phyloP scores from a whole-genome alignment of 148 eudicot genomes.

The Polygonum maritimum region DNA sequence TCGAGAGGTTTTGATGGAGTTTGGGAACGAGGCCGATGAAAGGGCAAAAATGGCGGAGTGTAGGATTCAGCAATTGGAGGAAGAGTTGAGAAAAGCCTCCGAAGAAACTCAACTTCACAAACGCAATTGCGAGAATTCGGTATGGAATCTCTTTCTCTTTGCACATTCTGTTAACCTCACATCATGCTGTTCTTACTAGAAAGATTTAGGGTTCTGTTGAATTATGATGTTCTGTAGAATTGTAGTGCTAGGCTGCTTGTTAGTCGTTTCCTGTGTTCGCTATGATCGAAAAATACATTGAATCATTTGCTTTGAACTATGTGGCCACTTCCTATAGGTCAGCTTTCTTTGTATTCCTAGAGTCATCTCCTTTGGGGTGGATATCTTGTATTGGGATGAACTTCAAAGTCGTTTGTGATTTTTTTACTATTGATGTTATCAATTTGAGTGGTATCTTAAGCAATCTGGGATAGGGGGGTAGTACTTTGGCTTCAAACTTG shows the following conservation, averaged over 20 bases:
- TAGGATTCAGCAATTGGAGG: constrained; percentile 50
- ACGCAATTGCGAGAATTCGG: constrained; percentile 36
- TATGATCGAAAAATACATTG: neutral
- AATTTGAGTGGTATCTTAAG: neutral
- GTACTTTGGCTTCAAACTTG: neutral
- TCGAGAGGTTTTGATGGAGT: constrained; percentile 89
- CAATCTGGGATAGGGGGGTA: neutral
- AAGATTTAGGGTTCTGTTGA: neutral
- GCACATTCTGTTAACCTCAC: neutral
- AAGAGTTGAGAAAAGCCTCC: constrained; percentile 31
- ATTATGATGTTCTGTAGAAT: neutral
- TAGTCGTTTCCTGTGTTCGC: neutral
- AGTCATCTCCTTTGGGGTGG: neutral
- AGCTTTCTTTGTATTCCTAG: neutral
- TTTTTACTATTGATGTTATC: neutral
- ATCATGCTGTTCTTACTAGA: neutral
- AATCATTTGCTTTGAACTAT: neutral
- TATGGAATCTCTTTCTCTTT: constrained; percentile 15
- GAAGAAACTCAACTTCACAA: constrained; percentile 47
- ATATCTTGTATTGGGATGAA: neutral
- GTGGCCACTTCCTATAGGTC: neutral
- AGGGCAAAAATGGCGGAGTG: constrained; percentile 68
- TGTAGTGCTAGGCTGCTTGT: neutral
- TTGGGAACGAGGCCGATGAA: constrained; percentile 84
- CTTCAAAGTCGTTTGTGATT: neutral